Conservation (phyloP, 176 grass and related monocot species). For the Triticum dicoccoides region DNA sequence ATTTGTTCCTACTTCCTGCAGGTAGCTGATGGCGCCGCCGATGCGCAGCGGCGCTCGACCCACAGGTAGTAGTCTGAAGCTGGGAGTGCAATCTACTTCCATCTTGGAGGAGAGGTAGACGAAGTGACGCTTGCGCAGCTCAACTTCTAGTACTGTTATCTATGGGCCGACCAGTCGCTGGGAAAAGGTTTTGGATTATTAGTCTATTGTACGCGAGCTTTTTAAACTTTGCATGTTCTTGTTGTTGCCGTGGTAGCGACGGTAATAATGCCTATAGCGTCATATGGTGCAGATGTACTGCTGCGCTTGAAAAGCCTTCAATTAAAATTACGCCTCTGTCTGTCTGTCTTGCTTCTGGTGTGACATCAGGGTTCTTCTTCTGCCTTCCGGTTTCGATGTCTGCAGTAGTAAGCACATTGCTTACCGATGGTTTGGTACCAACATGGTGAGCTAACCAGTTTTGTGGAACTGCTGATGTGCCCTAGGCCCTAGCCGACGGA, state of each 20-base stretch:
- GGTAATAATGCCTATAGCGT: constrained; percentile 21
- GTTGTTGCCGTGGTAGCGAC: neutral
- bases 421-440: no score
- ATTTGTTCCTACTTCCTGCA: neutral
- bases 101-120: neutral
- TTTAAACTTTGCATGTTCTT: constrained; percentile 1
- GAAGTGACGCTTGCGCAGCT: neutral
- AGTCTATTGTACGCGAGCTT: constrained; percentile 24
- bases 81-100: neutral
- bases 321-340: no score
- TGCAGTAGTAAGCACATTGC: no score
- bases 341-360: no score
- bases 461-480: no score
- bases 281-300: constrained; percentile 17
- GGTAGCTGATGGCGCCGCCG: constrained; percentile 17
- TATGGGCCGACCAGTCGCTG: neutral
- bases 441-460: no score
- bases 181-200: neutral
- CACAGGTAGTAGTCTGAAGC: neutral
- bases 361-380: no score
- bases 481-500: no score
- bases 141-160: constrained; percentile 25
- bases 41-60: neutral
- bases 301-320: neutral
- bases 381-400: no score